Evolutionary conservation across 768 basidiomycete species (phyloP).

Genomic region (Tephrocybe sp.): DNA sequence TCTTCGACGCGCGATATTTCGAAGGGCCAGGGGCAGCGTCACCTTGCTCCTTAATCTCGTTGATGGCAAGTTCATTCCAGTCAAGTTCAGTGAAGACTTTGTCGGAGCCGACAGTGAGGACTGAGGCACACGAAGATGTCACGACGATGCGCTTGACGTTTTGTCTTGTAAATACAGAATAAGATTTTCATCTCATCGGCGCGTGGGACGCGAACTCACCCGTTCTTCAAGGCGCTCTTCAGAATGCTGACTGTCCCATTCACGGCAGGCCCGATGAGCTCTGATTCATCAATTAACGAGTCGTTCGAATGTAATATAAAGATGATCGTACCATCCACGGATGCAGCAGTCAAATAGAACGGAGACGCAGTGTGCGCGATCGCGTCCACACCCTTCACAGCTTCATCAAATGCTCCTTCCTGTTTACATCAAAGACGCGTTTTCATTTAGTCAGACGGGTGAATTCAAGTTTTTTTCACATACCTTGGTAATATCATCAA

Average conservation of each 20-base stretch:
- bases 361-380: conserved; percentile 65
- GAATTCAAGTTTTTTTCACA: neutral
- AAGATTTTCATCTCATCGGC: neutral
- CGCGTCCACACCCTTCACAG: conserved; percentile 64
- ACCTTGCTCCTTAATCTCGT: conserved; percentile 48
- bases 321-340: conserved; percentile 26
- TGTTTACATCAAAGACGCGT: conserved; percentile 17
- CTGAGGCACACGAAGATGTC: conserved; percentile 54
- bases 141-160: conserved; percentile 58
- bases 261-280: conserved; percentile 69
- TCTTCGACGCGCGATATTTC: conserved; percentile 60
- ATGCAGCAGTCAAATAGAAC: conserved; percentile 39
- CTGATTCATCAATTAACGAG: conserved; percentile 26
- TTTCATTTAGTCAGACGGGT: neutral
- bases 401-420: conserved; percentile 67
- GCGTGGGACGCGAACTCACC: conserved; percentile 27
- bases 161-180: neutral
- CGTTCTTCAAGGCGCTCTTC: conserved; percentile 52
- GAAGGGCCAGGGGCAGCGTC: conserved; percentile 33
- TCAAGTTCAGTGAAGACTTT: conserved; percentile 44
- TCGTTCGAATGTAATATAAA: neutral
- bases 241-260: conserved; percentile 66
- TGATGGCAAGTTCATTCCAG: conserved; percentile 56
- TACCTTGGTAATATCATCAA: conserved; percentile 26
- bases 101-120: conserved; percentile 28